These are phyloP conservation scores for Emmonsiellopsis sp. DNA, from an alignment of 2,329 filamentous ascomycete species.

Conservation along the genomic window DNA sequence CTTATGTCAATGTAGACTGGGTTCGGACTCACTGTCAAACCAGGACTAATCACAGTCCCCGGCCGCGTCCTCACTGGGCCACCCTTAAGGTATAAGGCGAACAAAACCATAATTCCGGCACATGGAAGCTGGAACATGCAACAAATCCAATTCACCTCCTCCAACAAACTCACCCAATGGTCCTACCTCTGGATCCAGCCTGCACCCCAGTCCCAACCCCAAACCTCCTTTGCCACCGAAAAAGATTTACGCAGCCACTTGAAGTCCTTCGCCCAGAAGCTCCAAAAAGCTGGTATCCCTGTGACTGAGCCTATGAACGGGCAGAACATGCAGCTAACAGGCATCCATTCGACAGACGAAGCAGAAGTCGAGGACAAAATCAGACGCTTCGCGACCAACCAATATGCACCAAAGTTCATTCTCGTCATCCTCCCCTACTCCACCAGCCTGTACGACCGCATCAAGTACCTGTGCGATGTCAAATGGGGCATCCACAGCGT, in stretches of 20 bases:
- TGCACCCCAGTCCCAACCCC: background rate
- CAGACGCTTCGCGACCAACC: too few species aligned
- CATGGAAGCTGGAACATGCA: constrained; percentile 63
- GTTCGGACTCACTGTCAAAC: constrained; percentile 34
- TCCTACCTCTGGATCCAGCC: background rate
- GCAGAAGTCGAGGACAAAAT: background rate
- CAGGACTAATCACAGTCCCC: constrained; percentile 58
- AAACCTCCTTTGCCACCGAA: background rate
- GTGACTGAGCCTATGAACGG: background rate
- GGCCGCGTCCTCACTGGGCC: constrained; percentile 60
- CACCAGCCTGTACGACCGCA: constrained; percentile 48
- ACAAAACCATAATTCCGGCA: constrained; percentile 23
- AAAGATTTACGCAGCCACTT: background rate
- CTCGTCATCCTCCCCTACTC: constrained; percentile 50
- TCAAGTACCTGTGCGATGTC: constrained; percentile 63
- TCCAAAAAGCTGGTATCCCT: background rate
- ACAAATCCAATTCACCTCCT: constrained; percentile 45
- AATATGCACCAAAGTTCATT: constrained; percentile 35
- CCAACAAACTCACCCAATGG: constrained; percentile 29
- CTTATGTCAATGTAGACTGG: constrained; percentile 14
- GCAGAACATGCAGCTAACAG: background rate
- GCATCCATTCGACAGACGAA: background rate
- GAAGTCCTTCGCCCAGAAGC: background rate
- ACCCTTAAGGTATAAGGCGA: constrained; percentile 46
- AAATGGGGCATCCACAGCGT: constrained; percentile 58